Conservation (phyloP, 78 protist species). For the Cyanophora paradoxa region DNA sequence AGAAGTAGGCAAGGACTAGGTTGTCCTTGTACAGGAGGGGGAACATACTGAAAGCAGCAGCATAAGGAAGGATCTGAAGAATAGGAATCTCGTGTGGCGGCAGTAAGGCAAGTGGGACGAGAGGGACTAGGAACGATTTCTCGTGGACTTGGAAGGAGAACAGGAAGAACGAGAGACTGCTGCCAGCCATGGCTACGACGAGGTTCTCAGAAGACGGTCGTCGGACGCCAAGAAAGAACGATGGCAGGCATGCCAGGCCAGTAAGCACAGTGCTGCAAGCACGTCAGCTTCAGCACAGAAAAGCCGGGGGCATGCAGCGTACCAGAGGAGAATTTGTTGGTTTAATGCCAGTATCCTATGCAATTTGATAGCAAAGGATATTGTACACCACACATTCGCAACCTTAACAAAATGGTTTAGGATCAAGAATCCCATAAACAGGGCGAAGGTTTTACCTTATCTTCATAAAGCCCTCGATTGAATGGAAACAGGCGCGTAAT, state of each 20-base stretch:
- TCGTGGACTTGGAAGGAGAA: conserved; percentile 87
- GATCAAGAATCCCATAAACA: conserved; percentile 14
- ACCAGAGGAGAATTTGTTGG: background rate
- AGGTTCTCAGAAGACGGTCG: background rate
- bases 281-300: conserved; percentile 26
- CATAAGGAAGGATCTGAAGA: background rate
- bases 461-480: conserved; percentile 84
- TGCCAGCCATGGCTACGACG: conserved; percentile 28
- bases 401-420: background rate
- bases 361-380: too few species aligned
- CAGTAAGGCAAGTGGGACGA: conserved; percentile 35
- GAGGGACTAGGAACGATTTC: conserved; percentile 72
- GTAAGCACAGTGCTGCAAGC: too few species aligned
- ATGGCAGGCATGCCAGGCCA: conserved; percentile 18
- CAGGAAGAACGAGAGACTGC: conserved; percentile 76
- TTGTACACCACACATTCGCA: conserved; percentile 8
- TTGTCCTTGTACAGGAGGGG: conserved; percentile 25
- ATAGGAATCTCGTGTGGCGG: background rate
- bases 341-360: background rate
- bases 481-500: conserved; percentile 81
- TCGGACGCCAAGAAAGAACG: background rate
- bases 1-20: background rate
- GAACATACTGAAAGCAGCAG: conserved; percentile 2
- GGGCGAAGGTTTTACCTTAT: conserved; percentile 52
- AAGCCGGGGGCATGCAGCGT: background rate